These are phyloP conservation scores for Alternaria dauci DNA, from an alignment of 2,329 filamentous ascomycete species.

Conservation along the genomic window DNA sequence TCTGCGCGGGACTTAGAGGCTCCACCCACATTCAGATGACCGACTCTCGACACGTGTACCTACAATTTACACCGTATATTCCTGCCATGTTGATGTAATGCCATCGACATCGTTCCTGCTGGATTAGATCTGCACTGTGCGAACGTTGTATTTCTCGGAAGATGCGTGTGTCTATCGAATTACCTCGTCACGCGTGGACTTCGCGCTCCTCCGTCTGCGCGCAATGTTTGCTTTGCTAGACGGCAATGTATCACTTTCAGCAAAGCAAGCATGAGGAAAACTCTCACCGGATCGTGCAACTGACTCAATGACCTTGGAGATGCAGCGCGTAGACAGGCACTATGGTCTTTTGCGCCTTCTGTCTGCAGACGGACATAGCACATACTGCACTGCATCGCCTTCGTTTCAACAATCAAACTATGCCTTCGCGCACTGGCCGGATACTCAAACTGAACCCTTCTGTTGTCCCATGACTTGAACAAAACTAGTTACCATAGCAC, in stretches of 20 bases:
- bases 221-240: conserved; percentile 12
- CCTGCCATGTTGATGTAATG: not conserved
- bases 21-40: conserved; percentile 13
- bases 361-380: not conserved
- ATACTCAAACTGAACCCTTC: not conserved
- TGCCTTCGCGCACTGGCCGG: conserved; percentile 12
- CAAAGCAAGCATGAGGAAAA: not conserved
- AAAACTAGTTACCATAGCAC: not conserved
- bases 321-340: not conserved
- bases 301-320: not conserved
- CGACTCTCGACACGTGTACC: conserved; percentile 36
- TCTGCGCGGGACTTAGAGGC: conserved; percentile 1
- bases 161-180: not conserved
- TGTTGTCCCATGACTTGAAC: not conserved
- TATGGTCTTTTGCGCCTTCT: not conserved
- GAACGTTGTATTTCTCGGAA: not conserved
- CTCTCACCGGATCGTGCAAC: not conserved
- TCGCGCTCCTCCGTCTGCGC: conserved; percentile 13
- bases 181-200: conserved; percentile 3
- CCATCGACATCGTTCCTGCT: not conserved
- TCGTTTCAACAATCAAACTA: not conserved
- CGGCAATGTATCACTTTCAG: not conserved
- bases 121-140: conserved; percentile 4
- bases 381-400: conserved; percentile 21
- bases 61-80: conserved; percentile 33